Percentiles rank a stretch among this genome's conserved stretches.
These are phyloP conservation scores for Ascochyta rabiei DNA, from an alignment of 2,329 filamentous ascomycete genomes.

Conservation along the genomic window DNA sequence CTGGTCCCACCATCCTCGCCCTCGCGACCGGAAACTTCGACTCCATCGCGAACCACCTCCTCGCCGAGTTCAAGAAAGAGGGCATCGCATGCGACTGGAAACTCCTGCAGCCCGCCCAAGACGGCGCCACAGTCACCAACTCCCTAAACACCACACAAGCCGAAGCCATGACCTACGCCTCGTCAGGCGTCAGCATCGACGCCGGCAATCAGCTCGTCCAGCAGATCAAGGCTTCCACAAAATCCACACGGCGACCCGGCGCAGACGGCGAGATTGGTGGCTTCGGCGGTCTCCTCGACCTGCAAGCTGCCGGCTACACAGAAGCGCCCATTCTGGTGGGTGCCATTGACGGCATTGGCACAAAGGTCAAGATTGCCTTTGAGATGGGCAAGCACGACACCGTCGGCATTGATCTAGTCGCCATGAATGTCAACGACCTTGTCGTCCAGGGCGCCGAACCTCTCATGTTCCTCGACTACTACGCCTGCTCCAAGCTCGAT, in stretches of 20 bases:
- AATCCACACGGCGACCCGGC: constrained; percentile 80
- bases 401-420: constrained; percentile 94
- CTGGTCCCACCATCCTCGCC: constrained; percentile 92
- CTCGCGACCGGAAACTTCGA: constrained; percentile 90
- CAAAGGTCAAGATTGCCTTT: constrained; percentile 95
- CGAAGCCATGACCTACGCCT: constrained; percentile 77
- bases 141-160: constrained; percentile 21
- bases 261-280: constrained; percentile 94
- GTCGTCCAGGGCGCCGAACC: constrained; percentile 95
- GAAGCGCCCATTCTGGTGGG: constrained; percentile 83
- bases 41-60: constrained; percentile 79
- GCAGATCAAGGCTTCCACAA: constrained; percentile 89
- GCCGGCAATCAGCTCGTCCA: constrained; percentile 92
- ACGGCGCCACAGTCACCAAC: constrained; percentile 55
- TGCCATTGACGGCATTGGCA: constrained; percentile 94
- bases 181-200: constrained; percentile 92
- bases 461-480: constrained; percentile 97
- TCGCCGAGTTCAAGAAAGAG: constrained; percentile 73
- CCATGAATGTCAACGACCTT: constrained; percentile 99
- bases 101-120: constrained; percentile 85
- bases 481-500: constrained; percentile 88
- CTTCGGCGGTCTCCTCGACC: constrained; percentile 87
- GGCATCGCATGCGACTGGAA: constrained; percentile 84
- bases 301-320: constrained; percentile 74
- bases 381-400: constrained; percentile 88